Base-by-base conservation (phyloP, 2,329 filamentous ascomycete species). In the Monilinia vaccinii-corymbosi region DNA sequence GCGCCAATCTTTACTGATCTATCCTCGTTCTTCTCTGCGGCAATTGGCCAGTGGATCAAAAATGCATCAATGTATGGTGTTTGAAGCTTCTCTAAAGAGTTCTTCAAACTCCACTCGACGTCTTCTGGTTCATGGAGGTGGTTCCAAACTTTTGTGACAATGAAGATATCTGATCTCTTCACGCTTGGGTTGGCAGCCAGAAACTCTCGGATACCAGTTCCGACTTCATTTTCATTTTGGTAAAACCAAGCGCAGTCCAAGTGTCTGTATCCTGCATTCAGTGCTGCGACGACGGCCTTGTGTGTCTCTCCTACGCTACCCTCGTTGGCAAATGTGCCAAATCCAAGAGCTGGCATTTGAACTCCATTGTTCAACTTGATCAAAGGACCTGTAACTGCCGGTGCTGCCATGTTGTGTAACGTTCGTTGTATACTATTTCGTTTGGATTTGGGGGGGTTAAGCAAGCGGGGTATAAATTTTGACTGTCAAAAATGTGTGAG, bases 141-240 rank as follows among this genome's bases (percentile, higher is more conserved):
- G 68, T 85, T 86, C 67, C 67, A 69, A 21, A 69, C 66, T 61
- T 69, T 69, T 4, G 67, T 68, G 16, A 66, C 67, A 32, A 69
- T 66, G 63, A 69, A 68, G 32, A 69, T 64, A 34, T 68, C 66
- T 34, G 62, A 40, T 42, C 67, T 58, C 88, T 86, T 88, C 62
- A 81, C 78, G 25, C 87, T 87, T 6, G 83, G 76, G 56, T 69
- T 68, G 25, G 50, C 56, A 31, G 77, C 78, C 65, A 94, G 84
- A 32, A 87, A 89, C 60, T 88, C 85, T 71, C 83, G 82, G 55
- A 95, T 80, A 10, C 87, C 90, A 70, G 85, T 76, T 63, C 91
- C 91, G n/a, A 95, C 89, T 73, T 93, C 89, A 48, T 86, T 80
- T 74, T 96, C 91, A 72, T 95, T 91, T 67, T 79, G 83, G 74